A percentile compares a stretch with the other conserved stretches of the same genome.
phyloP scores from a whole-genome alignment of 1,139 yeast species.

The Kodamaea sp. region DNA sequence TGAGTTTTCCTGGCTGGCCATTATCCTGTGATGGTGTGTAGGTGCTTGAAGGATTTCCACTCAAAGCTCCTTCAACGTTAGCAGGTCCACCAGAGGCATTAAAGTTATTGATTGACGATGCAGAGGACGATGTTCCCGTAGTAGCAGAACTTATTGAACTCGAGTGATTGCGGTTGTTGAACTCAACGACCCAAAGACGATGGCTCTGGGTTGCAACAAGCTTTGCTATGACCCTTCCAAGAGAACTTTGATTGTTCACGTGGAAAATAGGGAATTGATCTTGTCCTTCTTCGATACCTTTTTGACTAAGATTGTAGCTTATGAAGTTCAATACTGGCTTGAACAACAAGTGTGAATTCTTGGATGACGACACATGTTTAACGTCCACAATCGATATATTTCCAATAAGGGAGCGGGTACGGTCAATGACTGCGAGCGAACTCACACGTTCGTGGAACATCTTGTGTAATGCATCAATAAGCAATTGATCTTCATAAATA shows the following conservation, averaged over 20 bases:
- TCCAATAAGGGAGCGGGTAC: constrained; percentile 72
- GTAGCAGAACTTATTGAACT: constrained; percentile 12
- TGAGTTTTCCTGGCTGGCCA: constrained; percentile 66
- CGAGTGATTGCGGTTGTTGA: constrained; percentile 23
- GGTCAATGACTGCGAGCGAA: constrained; percentile 92
- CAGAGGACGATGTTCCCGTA: constrained; percentile 9
- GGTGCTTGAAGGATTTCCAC: constrained; percentile 9
- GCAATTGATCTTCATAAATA: constrained; percentile 79
- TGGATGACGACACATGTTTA: constrained; percentile 78
- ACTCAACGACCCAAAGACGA: constrained; percentile 89
- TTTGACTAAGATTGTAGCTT: constrained; percentile 78
- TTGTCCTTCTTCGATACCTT: constrained; percentile 92
- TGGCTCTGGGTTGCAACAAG: constrained; percentile 94
- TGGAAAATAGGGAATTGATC: constrained; percentile 97
- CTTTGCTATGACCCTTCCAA: constrained; percentile 90
- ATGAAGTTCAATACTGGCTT: constrained; percentile 86
- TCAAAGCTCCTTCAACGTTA: constrained; percentile 22
- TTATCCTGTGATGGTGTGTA: constrained; percentile 8
- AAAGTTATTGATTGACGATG: constrained; percentile 3
- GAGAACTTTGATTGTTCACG: constrained; percentile 73
- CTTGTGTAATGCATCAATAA: constrained; percentile 80
- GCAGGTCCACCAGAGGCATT: constrained; percentile 4
- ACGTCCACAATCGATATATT: constrained; percentile 95
- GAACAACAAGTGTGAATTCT: constrained; percentile 77
- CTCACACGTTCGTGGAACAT: constrained; percentile 87